These are phyloP conservation scores for Dendrocalamus latiflorus DNA, from an alignment of 202 grass and related monocot species.

Conservation along the genomic window DNA sequence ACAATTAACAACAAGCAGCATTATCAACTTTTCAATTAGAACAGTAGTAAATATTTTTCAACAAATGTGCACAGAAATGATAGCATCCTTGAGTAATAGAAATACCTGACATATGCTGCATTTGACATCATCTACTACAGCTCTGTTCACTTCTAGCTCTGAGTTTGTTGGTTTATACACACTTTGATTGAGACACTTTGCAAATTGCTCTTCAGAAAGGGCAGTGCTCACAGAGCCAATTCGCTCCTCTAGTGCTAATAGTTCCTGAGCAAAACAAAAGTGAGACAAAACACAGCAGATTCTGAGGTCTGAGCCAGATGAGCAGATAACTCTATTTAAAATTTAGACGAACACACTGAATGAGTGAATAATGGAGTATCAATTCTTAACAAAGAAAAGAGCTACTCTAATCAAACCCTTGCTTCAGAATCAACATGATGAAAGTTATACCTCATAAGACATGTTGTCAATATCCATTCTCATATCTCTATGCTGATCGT, in stretches of 20 bases:
- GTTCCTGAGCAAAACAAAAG: conserved; percentile 45
- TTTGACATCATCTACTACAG: no score
- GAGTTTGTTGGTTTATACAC: no score
- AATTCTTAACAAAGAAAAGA: no score
- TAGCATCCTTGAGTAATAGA: background rate
- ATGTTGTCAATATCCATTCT: conserved; percentile 91
- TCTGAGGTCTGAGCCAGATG: background rate
- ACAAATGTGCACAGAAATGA: background rate
- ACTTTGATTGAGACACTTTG: no score
- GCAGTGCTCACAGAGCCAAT: no score
- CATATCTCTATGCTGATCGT: conserved; percentile 77
- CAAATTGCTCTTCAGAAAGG: no score
- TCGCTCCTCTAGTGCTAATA: no score
- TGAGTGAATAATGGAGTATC: no score
- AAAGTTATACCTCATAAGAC: conserved; percentile 74
- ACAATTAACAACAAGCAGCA: conserved; percentile 2
- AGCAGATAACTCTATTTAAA: background rate
- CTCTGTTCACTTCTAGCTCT: no score
- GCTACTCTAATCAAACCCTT: no score
- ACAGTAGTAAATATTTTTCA: background rate
- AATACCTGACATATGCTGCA: no score
- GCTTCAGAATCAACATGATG: background rate
- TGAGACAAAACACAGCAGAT: background rate
- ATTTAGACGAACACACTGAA: background rate
- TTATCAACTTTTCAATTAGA: background rate